Evolutionary conservation across 1,284 basidiomycete genomes (phyloP), one percentile per base, ranked within the genome.

Genomic region (Malassezia cuniculi): DNA sequence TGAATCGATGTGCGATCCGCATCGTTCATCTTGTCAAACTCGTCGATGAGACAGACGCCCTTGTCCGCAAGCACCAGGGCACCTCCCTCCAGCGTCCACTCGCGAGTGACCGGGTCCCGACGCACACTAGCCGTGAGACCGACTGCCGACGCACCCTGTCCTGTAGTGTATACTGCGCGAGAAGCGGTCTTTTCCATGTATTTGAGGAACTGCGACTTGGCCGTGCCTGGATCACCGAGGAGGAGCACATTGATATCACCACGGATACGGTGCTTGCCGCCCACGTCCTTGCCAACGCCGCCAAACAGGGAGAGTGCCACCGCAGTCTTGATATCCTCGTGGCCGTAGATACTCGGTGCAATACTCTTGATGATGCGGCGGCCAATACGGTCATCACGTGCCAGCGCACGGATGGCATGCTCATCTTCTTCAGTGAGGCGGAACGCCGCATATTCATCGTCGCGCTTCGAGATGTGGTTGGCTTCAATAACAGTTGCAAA

Each of bases 71-170:
- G 74, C 27, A 99, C 93, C 8, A 99, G 74, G 3, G 90, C 90
- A 12, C 90, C 93, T 12, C 93, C 93, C 68, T 99, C 93, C 24
- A 99, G 75, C 3, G 90, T 95, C 93, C 93, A 99, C 71, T 99
- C 93, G 34, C 81, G 77, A 2, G 93, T 97, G 41, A 97, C 77
- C 0, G 93, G 86, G 65, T 99, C 90, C 69, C 93, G 95, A 47
- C 93, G 80, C 16, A 99, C 90, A 49, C 85, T 90, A 6, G 90
- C 93, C 0, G 90, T 99, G 42, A 99, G 75, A 82, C 90, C 90
- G 41, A 97, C 90, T 3, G 93, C 90, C 14, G 82, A 86, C 15
- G 90, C 93, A 41, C 93, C 90, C 69, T 99, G 90, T 31, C 90
- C 90, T 1, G 90, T 97, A 0, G 90, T 87, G 66, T 93, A 97